A percentile compares a stretch with the other conserved stretches of the same genome.
phyloP scores from a whole-genome alignment of 1,139 yeast species.

The Trichomonascaceae sp. region DNA sequence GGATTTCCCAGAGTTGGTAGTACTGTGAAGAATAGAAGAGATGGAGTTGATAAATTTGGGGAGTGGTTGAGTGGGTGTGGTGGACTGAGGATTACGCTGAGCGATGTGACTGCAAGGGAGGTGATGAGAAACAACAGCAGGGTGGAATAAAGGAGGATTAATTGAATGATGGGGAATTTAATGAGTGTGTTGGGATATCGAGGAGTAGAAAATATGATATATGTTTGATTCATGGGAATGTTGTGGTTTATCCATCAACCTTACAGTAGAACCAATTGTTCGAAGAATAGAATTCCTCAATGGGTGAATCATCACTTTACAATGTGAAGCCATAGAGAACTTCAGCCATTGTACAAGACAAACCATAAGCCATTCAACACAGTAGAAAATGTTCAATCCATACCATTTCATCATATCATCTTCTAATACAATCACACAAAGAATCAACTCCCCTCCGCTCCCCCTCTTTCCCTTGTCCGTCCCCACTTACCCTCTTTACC shows the following conservation, averaged over 20 bases:
- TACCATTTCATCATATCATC: neutral
- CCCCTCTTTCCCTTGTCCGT: neutral
- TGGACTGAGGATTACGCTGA: neutral
- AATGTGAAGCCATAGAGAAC: too few species aligned
- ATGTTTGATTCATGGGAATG: too few species aligned
- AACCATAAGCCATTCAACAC: too few species aligned
- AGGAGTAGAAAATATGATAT: too few species aligned
- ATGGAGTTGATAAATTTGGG: neutral
- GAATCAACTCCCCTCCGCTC: neutral
- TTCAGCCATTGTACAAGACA: too few species aligned
- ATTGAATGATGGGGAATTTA: too few species aligned
- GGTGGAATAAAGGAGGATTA: neutral
- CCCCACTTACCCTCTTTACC: neutral
- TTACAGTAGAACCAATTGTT: too few species aligned
- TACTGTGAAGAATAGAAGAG: neutral
- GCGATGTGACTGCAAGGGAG: neutral
- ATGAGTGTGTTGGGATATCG: too few species aligned
- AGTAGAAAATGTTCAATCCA: too few species aligned
- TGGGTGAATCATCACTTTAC: too few species aligned
- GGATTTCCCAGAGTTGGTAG: slow-evolving; percentile 32
- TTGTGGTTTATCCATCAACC: too few species aligned
- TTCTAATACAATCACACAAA: neutral
- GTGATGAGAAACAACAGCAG: neutral
- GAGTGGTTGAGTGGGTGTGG: neutral
- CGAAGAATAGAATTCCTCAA: too few species aligned